A percentile compares a stretch with the other conserved stretches of the same genome.
Conservation (phyloP, 257 asterid genomes). For the Mitragyna speciosa region DNA sequence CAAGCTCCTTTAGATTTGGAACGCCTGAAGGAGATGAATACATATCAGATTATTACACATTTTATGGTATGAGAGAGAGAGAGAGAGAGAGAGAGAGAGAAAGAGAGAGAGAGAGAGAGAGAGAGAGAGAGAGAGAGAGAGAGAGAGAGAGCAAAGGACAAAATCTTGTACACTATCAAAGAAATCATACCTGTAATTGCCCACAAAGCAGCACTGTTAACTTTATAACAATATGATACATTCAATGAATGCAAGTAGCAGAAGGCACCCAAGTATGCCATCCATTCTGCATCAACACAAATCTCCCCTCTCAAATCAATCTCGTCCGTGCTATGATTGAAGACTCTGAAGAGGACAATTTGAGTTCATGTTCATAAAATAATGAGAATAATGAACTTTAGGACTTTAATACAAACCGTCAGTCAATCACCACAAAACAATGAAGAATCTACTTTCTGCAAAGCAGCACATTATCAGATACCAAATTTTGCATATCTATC, state of each 20-base stretch:
- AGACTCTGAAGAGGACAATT: constrained; percentile 60
- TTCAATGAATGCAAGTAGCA: constrained; percentile 56
- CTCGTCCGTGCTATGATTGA: constrained; percentile 65
- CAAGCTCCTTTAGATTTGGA: constrained; percentile 65
- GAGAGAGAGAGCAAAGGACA: too few species aligned
- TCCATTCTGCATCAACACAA: constrained; percentile 91
- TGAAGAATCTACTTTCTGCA: neutral
- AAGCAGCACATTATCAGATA: neutral
- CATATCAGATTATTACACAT: constrained; percentile 4
- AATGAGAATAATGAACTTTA: neutral
- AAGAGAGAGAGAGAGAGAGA: too few species aligned
- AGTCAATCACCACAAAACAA: neutral
- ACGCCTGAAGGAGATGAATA: constrained; percentile 52
- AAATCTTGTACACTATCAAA: too few species aligned
- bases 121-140: too few species aligned
- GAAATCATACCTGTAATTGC: constrained; percentile 70
- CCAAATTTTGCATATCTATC: neutral
- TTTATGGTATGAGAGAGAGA: too few species aligned
- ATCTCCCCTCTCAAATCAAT: constrained; percentile 69
- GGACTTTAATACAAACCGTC: neutral
- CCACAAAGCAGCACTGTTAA: constrained; percentile 86
- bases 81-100: too few species aligned
- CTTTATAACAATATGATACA: constrained; percentile 74
- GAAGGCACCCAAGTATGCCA: constrained; percentile 92
- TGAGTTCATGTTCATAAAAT: neutral